A percentile compares a stretch with the other conserved stretches of the same genome.
phyloP scores from a whole-genome alignment of 495 filamentous ascomycete genomes.

The Podospora appendiculata region DNA sequence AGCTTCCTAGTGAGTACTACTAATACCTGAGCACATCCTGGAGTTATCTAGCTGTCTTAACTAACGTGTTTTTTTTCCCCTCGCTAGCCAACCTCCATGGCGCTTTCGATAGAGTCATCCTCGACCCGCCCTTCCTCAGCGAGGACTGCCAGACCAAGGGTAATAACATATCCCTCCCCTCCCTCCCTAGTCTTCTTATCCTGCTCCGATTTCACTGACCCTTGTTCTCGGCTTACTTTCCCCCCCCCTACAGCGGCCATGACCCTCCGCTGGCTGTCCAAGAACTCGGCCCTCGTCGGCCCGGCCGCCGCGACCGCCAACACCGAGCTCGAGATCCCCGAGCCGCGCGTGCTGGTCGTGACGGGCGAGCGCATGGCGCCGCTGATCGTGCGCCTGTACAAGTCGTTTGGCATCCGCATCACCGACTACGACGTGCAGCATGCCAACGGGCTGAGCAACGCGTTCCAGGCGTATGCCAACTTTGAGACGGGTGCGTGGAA shows the following conservation, averaged over 20 bases:
- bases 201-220: background rate
- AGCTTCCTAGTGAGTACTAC: conserved; percentile 43
- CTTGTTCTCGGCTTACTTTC: background rate
- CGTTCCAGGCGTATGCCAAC: conserved; percentile 71
- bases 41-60: background rate
- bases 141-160: conserved; percentile 77
- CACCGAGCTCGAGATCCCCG: no score
- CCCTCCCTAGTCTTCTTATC: no score
- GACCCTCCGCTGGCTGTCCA: conserved; percentile 62
- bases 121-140: conserved; percentile 71
- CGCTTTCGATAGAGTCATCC: conserved; percentile 56
- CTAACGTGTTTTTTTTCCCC: background rate
- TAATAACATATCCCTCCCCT: conserved; percentile 14
- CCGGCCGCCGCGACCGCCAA: background rate
- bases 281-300: conserved; percentile 4
- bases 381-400: conserved; percentile 45
- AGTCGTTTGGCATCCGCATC: conserved; percentile 37
- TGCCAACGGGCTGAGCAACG: conserved; percentile 62
- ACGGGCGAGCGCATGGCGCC: conserved; percentile 65
- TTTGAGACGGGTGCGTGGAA: conserved; percentile 52
- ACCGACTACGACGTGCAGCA: conserved; percentile 59
- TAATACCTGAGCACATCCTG: background rate
- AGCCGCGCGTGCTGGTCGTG: conserved; percentile 48
- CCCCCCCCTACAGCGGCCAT: conserved; percentile 45
- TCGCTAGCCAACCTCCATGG: conserved; percentile 48